Evolutionary conservation across 352 stramenopile genomes (phyloP).

Genomic region (Phytophthora chlamydospora): DNA sequence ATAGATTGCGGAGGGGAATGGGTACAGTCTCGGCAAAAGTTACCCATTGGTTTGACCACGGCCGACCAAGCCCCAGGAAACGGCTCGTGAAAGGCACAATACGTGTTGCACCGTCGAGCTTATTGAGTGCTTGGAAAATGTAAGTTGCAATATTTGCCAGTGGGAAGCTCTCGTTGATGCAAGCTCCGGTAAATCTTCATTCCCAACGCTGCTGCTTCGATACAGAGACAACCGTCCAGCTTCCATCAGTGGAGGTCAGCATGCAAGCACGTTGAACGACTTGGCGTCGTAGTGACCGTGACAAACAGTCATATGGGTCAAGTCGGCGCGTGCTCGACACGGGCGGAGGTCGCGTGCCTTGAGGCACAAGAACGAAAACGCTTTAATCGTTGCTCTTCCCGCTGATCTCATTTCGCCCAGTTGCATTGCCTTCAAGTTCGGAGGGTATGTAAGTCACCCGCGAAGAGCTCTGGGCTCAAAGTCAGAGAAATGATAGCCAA

Average conservation of each 20-base stretch:
- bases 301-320: slow-evolving; percentile 19
- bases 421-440: not conserved
- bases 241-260: too few species aligned
- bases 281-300: slow-evolving; percentile 5
- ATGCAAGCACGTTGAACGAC: too few species aligned
- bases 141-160: too few species aligned
- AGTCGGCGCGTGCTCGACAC: slow-evolving; percentile 8
- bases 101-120: too few species aligned
- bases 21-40: not conserved
- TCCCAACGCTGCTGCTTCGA: not conserved
- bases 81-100: too few species aligned
- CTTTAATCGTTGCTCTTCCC: not conserved
- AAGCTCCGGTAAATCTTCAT: not conserved
- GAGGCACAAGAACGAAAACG: not conserved
- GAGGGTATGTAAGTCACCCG: not conserved
- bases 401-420: not conserved
- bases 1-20: not conserved
- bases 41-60: too few species aligned
- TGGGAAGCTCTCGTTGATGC: too few species aligned
- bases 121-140: too few species aligned
- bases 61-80: too few species aligned
- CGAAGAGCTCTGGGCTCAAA: not conserved
- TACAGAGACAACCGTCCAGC: too few species aligned
- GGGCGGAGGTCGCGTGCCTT: not conserved
- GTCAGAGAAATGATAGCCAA: not conserved